Base-by-base conservation (phyloP, 805 yeast species). In the Myxozyma vanderwaltii region DNA sequence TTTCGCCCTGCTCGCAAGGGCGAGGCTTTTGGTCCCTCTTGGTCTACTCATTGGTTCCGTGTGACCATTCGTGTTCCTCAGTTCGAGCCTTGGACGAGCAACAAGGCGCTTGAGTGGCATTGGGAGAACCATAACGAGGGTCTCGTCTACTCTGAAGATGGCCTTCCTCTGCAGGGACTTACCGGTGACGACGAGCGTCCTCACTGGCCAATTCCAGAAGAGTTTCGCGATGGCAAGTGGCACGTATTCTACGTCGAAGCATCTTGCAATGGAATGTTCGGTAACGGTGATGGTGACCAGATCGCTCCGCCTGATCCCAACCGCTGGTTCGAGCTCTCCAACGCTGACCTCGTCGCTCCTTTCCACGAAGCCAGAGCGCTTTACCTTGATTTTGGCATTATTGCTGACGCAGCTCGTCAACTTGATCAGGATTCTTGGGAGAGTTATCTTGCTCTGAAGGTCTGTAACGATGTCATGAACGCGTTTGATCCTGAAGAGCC, bases 21-120 rank as follows among this genome's bases (percentile, higher is more conserved):
- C 23, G 86, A 88, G 66, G 75, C 78, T 7, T 90, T 88, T 71
- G 97, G 98, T 0, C 99, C 99, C 2, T 87, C 95, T 13, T 92
- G 99, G 99, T 86, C 92, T 59, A 88, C 98, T 0, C 95, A 90
- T 64, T 92, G 99, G 99, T 90, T 94, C 74, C 81, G 83, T 66
- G 75, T 92, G 21, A 74, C 79, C 13, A 74, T 89, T 58, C 75
- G 77, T n/a, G 76, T 92, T 4, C 96, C 96, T 0, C 65, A 76
- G 15, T 71, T 77, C 2, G 64, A 56, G n/a, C 54, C 54, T 21
- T 59, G 64, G 68, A 36, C 44, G 10, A 27, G 39, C 24, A 56
- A 64, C 60, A 40, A 49, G 51, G 51, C 48, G 41, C 68, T 64
- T 15, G 66, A 60, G 27, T 56, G 44, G 46, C 66, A 63, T 51